A percentile compares a stretch with the other conserved stretches of the same genome.
These are phyloP conservation scores for Fusarium aywerte DNA, from an alignment of 2,329 filamentous ascomycete genomes.

Conservation along the genomic window DNA sequence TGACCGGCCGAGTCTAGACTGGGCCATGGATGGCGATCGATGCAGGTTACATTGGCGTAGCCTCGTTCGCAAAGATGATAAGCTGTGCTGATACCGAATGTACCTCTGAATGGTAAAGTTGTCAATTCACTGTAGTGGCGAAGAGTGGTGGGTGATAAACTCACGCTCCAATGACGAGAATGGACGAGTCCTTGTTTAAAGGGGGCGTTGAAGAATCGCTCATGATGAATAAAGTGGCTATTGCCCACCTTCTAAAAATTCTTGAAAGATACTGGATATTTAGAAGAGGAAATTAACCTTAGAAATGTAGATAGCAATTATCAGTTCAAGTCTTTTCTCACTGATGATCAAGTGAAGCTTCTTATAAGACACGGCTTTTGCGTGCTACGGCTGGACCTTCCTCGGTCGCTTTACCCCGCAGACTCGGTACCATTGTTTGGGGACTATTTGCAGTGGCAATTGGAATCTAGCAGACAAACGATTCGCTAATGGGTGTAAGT, in stretches of 20 bases:
- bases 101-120: not conserved
- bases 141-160: too few relatives aligned
- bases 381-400: not conserved
- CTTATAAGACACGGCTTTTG: not conserved
- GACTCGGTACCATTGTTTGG: not conserved
- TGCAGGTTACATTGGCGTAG: conserved; percentile 29
- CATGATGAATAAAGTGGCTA: not conserved
- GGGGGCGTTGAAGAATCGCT: accelerated
- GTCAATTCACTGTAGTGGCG: not conserved
- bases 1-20: conserved; percentile 35
- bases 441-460: not conserved
- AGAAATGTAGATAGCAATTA: too few relatives aligned
- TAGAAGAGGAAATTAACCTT: not conserved
- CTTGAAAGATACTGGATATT: not conserved
- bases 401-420: not conserved
- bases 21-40: conserved; percentile 35
- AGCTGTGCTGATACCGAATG: conserved; percentile 14
- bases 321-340: not conserved
- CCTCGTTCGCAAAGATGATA: conserved; percentile 22
- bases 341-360: too few relatives aligned
- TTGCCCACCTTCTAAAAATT: too few relatives aligned
- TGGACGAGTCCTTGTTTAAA: not conserved
- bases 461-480: not conserved
- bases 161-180: conserved; percentile 10
- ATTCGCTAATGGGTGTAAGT: not conserved